phyloP scores from a whole-genome alignment of 768 basidiomycete genomes.

The Leccinum barrowsii region DNA sequence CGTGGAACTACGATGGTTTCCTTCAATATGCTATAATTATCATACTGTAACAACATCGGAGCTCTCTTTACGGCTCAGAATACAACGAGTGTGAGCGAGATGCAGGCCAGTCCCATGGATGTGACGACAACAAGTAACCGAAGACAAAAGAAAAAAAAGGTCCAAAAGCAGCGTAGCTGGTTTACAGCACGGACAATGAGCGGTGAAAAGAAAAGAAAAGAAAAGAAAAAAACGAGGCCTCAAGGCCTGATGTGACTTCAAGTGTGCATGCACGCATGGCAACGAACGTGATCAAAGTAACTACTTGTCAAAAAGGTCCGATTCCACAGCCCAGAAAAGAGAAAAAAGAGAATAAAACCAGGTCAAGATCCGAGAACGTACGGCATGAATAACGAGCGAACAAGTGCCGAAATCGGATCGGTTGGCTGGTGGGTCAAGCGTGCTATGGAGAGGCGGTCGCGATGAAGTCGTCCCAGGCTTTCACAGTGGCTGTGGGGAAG shows the following conservation, averaged over 20 bases:
- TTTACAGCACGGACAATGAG: too few species aligned
- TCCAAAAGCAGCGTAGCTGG: neutral
- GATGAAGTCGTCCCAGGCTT: conserved; percentile 53
- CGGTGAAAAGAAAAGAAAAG: neutral
- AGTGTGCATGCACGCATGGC: neutral
- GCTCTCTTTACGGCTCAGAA: neutral
- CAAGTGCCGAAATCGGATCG: neutral
- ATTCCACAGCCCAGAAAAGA: neutral
- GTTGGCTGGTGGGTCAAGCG: neutral
- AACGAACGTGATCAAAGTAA: neutral
- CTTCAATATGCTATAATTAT: neutral
- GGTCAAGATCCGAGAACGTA: neutral
- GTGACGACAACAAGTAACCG: neutral
- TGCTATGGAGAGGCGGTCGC: conserved; percentile 32
- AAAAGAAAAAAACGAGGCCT: too few species aligned
- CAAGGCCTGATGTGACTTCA: too few species aligned
- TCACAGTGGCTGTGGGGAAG: conserved; percentile 52
- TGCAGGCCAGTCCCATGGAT: neutral
- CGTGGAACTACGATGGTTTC: too few species aligned
- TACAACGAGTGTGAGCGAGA: neutral
- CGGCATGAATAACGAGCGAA: neutral
- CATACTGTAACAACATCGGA: neutral
- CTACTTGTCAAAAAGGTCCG: neutral
- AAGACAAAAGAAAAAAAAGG: neutral
- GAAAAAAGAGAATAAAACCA: neutral